Conservation (phyloP, 2,329 filamentous ascomycete species). For the Hypoxylon sp. region DNA sequence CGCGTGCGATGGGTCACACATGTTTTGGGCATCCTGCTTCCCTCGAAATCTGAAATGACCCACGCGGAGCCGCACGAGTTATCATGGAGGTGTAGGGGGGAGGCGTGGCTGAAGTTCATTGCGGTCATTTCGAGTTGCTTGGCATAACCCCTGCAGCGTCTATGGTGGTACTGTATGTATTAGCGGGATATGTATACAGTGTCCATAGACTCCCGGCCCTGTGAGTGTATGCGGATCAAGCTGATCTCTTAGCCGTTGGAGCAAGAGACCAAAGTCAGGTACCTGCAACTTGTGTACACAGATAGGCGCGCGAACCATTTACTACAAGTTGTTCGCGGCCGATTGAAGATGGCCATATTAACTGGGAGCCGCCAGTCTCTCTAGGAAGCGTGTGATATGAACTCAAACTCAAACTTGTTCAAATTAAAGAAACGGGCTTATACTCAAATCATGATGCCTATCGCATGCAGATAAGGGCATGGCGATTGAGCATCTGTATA, state of each 20-base stretch:
- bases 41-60: slow-evolving; percentile 31
- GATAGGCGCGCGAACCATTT: slow-evolving; percentile 31
- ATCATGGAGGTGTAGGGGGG: slow-evolving; percentile 18
- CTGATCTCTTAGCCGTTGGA: slow-evolving; percentile 19
- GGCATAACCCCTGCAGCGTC: slow-evolving; percentile 34
- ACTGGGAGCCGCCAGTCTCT: slow-evolving; percentile 2
- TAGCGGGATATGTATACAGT: slow-evolving; percentile 15
- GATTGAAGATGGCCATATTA: slow-evolving; percentile 7
- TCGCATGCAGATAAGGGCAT: slow-evolving; percentile 1
- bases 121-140: slow-evolving; percentile 38
- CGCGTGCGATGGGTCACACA: slow-evolving; percentile 29
- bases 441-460: not conserved
- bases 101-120: slow-evolving; percentile 42
- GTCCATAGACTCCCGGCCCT: slow-evolving; percentile 24
- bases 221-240: slow-evolving; percentile 18
- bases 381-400: slow-evolving; percentile 3
- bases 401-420: slow-evolving; percentile 10
- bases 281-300: slow-evolving; percentile 22
- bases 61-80: slow-evolving; percentile 42
- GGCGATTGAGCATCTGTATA: slow-evolving; percentile 27
- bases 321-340: slow-evolving; percentile 24
- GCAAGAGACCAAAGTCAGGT: slow-evolving; percentile 7
- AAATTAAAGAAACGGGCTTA: slow-evolving; percentile 5
- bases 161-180: slow-evolving; percentile 25
- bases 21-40: slow-evolving; percentile 36